Evolutionary conservation across 371 early-diverging fungal species (phyloP), one percentile per base, ranked within the genome.

Genomic region (Mortierella sp.): DNA sequence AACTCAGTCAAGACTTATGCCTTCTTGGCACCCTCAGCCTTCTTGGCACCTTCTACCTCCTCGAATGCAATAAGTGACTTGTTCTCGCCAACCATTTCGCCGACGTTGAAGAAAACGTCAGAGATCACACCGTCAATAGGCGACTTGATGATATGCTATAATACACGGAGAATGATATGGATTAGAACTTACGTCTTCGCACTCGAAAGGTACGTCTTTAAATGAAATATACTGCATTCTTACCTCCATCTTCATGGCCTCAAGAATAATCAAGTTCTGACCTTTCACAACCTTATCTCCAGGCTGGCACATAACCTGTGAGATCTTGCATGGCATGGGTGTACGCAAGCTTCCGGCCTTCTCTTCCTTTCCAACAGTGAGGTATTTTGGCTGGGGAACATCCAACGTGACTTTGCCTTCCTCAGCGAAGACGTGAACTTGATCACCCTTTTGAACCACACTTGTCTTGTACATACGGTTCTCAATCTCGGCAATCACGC

Each of bases 181-280:
- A n/a, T 54, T 54, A 54, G 12, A 47, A 47, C 14, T 26, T 6
- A 11, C 12, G 22, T 54, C 28, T 22, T 5, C 4, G 4, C 30
- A 30, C 30, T 49, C 3, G 18, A 54, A 28, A 3, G 6, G 51
- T 4, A 58, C 26, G 18, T 59, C 35, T 35, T 35, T 6, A 24
- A n/a, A 43, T 43, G 43, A 54, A 67, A 62, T 10, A 54, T 26
- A 26, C 1, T 9, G 12, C 14, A 40, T 11, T 2, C 54, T 64
- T 72, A 90, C 89, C 90, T 98, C 97, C 98, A 98, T 98, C 89
- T 98, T 98, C 98, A 98, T 98, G 24, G 98, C 98, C 78, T 98
- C 98, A 52, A 98, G 87, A 32, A 98, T 89, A 1, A 98, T 84
- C 60, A 98, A 84, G 22, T 93, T 88, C 54, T 92, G 88, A 32